Conservation (phyloP, 768 basidiomycete species). For the Goffeauzyma gilvescens region DNA sequence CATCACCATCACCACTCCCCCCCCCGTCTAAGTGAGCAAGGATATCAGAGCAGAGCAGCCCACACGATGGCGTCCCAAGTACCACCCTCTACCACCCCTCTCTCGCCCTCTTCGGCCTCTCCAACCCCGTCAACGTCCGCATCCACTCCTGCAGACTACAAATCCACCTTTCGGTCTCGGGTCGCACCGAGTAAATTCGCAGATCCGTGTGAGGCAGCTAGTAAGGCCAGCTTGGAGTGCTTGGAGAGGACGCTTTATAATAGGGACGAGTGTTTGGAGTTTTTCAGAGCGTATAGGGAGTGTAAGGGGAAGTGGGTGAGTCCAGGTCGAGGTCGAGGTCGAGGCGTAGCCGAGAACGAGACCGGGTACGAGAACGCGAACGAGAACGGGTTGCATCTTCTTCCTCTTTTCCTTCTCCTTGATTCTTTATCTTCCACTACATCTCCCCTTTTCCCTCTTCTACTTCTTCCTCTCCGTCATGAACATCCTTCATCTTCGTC, state of each 20-base stretch:
- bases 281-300: conserved; percentile 23
- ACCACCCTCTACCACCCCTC: conserved; percentile 21
- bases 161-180: conserved; percentile 5
- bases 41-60: too few species aligned
- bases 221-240: conserved; percentile 27
- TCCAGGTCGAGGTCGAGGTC: too few species aligned
- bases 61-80: conserved; percentile 18
- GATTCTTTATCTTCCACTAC: too few species aligned
- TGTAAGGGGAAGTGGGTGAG: conserved; percentile 31
- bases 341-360: too few species aligned
- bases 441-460: too few species aligned
- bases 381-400: too few species aligned
- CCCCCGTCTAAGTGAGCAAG: too few species aligned
- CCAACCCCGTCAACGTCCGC: conserved; percentile 16
- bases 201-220: conserved; percentile 30
- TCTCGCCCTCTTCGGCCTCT: conserved; percentile 13
- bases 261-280: conserved; percentile 21
- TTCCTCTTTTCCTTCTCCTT: too few species aligned
- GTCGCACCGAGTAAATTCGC: conserved; percentile 17
- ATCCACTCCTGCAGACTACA: conserved; percentile 26
- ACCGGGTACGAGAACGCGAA: too few species aligned
- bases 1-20: too few species aligned
- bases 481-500: too few species aligned
- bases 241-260: conserved; percentile 30
- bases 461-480: too few species aligned